These are phyloP conservation scores for Graphilbum sp. DNA, from an alignment of 2,329 filamentous ascomycete species.

Conservation along the genomic window DNA sequence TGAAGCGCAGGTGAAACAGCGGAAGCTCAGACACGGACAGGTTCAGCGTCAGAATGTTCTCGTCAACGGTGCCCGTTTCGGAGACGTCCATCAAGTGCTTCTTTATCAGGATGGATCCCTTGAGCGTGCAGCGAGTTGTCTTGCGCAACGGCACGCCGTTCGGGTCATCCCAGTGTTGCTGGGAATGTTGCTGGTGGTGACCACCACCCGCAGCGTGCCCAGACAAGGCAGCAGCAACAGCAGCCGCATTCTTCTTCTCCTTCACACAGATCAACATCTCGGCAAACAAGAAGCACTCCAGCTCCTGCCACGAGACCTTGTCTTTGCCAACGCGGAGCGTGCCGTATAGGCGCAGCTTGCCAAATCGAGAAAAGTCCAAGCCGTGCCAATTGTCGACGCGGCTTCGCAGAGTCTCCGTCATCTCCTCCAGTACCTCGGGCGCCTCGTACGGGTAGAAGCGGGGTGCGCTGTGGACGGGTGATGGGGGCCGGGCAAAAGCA, in stretches of 20 bases:
- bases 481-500: constrained; percentile 37
- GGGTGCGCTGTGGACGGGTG: constrained; percentile 39
- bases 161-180: constrained; percentile 51
- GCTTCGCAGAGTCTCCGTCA: constrained; percentile 67
- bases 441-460: constrained; percentile 59
- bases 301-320: constrained; percentile 88
- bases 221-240: constrained; percentile 9
- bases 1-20: constrained; percentile 84
- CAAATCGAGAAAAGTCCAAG: constrained; percentile 83
- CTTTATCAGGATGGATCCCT: constrained; percentile 95
- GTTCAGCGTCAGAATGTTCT: constrained; percentile 73
- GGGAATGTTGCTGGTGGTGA: too few relatives aligned
- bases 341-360: constrained; percentile 77
- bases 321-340: constrained; percentile 91
- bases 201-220: not conserved
- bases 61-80: constrained; percentile 55
- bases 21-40: constrained; percentile 85
- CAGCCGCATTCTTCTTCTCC: constrained; percentile 58
- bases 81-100: constrained; percentile 85
- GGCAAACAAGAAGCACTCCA: constrained; percentile 91
- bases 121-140: constrained; percentile 67
- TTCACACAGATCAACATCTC: constrained; percentile 99
- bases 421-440: constrained; percentile 60
- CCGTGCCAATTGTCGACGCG: constrained; percentile 99
- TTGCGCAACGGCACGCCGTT: constrained; percentile 33